phyloP scores from a whole-genome alignment of 768 basidiomycete genomes.

The Suillus ampliporus region DNA sequence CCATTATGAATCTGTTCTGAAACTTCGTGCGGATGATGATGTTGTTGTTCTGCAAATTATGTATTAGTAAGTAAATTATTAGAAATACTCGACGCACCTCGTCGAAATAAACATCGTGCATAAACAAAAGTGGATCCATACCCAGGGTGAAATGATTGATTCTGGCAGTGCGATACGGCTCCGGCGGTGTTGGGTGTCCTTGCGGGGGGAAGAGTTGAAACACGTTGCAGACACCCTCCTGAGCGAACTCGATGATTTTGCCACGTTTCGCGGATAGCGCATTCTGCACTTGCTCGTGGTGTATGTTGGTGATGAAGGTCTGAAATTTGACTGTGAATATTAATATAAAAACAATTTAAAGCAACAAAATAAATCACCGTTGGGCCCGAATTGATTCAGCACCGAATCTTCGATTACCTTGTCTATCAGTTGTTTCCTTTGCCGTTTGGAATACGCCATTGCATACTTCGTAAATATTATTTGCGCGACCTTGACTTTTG shows the following conservation, averaged over 20 bases:
- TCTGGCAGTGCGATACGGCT: neutral
- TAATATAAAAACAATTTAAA: too few relatives aligned
- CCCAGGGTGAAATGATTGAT: fast-evolving
- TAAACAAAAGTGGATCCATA: neutral
- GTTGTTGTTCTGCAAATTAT: neutral
- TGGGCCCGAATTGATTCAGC: too few relatives aligned
- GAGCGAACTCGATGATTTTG: neutral
- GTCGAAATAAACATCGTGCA: neutral
- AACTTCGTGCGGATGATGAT: neutral
- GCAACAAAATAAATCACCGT: too few relatives aligned
- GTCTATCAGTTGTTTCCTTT: too few relatives aligned
- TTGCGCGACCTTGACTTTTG: too few relatives aligned
- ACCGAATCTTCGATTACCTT: too few relatives aligned
- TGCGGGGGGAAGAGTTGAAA: neutral
- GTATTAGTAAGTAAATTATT: neutral
- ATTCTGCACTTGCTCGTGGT: neutral
- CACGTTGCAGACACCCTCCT: neutral
- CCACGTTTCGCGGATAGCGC: neutral
- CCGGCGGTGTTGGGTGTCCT: neutral
- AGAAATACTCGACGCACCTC: neutral
- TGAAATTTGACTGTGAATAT: neutral
- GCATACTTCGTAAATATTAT: too few relatives aligned
- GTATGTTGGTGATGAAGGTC: neutral
- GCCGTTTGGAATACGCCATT: too few relatives aligned
- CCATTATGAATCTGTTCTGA: neutral